Base-by-base conservation (phyloP, 768 basidiomycete species). In the Amanita pallidorosea region DNA sequence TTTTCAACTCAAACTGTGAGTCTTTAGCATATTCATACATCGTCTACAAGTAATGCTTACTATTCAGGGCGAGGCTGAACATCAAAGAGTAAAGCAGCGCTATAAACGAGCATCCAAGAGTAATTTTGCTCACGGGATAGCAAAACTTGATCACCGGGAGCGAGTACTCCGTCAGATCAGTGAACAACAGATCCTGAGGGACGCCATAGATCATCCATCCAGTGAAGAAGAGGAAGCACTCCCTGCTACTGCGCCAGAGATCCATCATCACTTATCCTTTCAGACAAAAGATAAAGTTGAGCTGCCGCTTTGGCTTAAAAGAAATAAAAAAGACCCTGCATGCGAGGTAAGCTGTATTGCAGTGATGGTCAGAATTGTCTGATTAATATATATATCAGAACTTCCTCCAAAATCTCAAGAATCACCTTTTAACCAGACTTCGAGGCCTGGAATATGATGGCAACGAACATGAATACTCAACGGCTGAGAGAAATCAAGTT, bases 11-110 rank as follows among this genome's bases (percentile, higher is more conserved):
- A 67, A 20, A 56, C 55, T 13, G 67, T 70, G 45, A 47, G 46
- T 34, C 15, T 13, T 18, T 33, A 50, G 37, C 29, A 2, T 7
- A 20, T 27, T 49, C 23, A 22, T 49, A 34, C 13, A 46, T 46
- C 22, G 4, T 45, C 15, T 9, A 33, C 17, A 3, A 23, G 43
- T 48, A 15, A 33, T 52, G 38, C 38, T 13, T 20, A 7, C 13
- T 13, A 37, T 23, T 18, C 41, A 73, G 71, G 64, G 67, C 2
- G 71, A 74, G 51, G 59, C 63, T 0, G 62, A 71, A 52, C 72
- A 76, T 45, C 53, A 59, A 0, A 54, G 45, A 0, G 59, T 63
- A 7, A 75, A 76, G 54, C 37, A 51, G 0, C 67, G 61, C 38
- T 75, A 69, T 42, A 25, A 53, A 4, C 54, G 57, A 0, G 65